phyloP scores from a whole-genome alignment of 148 eudicot genomes.

The Chenopodium berlandieri region DNA sequence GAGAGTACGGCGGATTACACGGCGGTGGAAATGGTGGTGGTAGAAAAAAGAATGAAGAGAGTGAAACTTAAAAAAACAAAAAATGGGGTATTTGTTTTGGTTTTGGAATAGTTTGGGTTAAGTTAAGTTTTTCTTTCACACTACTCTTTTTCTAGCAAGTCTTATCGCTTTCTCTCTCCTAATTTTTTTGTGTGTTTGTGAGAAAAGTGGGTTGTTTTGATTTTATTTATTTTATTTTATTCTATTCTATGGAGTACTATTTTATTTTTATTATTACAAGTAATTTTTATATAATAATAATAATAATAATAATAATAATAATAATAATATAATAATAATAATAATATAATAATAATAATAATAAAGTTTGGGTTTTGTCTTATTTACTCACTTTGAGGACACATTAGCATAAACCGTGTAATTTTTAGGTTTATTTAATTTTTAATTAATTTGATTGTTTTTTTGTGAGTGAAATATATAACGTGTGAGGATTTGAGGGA shows the following conservation, averaged over 20 bases:
- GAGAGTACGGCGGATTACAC: not conserved
- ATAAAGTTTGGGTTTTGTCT: not conserved
- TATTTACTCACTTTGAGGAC: not conserved
- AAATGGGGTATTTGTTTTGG: not conserved
- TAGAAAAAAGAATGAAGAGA: not conserved
- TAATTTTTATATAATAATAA: no score
- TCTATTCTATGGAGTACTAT: not conserved
- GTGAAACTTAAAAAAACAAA: not conserved
- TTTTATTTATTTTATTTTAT: not conserved
- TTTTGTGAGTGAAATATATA: not conserved
- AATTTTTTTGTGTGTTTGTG: not conserved
- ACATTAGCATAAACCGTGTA: conserved; percentile 1
- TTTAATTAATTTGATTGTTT: not conserved
- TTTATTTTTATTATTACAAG: not conserved
- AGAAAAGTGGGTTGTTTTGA: not conserved
- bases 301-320: no score
- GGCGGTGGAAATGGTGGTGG: conserved; percentile 1
- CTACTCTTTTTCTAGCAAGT: not conserved
- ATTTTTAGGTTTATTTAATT: not conserved
- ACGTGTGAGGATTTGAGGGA: conserved; percentile 15
- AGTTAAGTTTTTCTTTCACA: not conserved
- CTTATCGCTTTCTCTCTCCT: conserved; percentile 3
- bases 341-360: no score
- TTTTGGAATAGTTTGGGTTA: not conserved
- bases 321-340: no score